Evolutionary conservation across 1,284 basidiomycete species (phyloP).

Genomic region (Fomes fomentarius): DNA sequence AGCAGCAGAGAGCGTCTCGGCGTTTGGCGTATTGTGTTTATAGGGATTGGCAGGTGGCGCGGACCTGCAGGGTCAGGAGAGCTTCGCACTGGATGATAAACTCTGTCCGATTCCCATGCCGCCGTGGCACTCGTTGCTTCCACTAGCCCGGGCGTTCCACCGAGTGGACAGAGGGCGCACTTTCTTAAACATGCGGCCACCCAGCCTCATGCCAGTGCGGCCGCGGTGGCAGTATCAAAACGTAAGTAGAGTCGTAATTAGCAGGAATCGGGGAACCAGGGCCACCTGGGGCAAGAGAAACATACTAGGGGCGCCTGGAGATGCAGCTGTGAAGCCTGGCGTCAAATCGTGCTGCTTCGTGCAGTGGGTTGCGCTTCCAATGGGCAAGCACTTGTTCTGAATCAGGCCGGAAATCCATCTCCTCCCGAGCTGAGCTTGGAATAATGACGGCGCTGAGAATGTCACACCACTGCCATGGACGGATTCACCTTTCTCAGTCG

Average conservation of each 20-base stretch:
- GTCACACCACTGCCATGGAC: conserved; percentile 8
- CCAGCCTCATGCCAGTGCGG: neutral
- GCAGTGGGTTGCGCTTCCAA: neutral
- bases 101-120: conserved; percentile 14
- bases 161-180: neutral
- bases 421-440: neutral
- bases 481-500: conserved; percentile 14
- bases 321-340: too few relatives aligned
- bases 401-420: neutral
- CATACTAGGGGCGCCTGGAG: neutral
- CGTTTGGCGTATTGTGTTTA: conserved; percentile 5
- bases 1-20: conserved; percentile 2
- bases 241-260: neutral
- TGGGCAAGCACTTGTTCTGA: neutral
- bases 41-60: conserved; percentile 11
- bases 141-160: conserved; percentile 2
- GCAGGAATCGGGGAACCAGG: neutral
- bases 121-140: conserved; percentile 10
- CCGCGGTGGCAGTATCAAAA: too few relatives aligned
- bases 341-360: neutral
- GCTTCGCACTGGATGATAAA: conserved; percentile 8
- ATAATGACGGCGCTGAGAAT: conserved; percentile 1
- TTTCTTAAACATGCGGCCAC: neutral
- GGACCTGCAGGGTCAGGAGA: conserved; percentile 5
- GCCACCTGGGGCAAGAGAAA: conserved; percentile 6